These are phyloP conservation scores for Euclidium syriacum DNA, from an alignment of 345 rosid species.

Conservation along the genomic window DNA sequence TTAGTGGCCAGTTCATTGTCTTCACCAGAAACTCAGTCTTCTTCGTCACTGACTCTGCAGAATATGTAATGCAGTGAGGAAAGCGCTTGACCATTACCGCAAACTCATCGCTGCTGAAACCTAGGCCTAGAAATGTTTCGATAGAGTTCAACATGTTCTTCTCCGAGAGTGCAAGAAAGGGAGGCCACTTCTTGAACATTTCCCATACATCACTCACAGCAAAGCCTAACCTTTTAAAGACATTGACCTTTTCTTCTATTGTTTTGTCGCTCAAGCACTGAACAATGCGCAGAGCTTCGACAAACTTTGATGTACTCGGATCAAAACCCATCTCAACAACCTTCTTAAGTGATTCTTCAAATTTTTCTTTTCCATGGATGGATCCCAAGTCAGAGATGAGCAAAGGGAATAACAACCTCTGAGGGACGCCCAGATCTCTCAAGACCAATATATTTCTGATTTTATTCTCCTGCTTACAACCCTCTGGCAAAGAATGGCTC, in stretches of 20 bases:
- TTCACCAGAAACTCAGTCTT: constrained; percentile 28
- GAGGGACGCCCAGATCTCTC: constrained; percentile 24
- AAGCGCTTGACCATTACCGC: background rate
- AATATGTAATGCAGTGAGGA: background rate
- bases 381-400: background rate
- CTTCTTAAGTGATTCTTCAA: constrained; percentile 11
- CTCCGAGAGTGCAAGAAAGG: background rate
- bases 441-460: constrained; percentile 11
- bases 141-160: constrained; percentile 3
- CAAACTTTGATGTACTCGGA: constrained; percentile 9
- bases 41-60: background rate
- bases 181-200: constrained; percentile 27
- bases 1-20: constrained; percentile 28
- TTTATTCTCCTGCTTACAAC: no score
- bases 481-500: no score
- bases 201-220: constrained; percentile 8
- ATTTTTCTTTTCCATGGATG: background rate
- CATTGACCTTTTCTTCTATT: background rate
- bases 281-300: background rate
- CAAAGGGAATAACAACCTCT: background rate
- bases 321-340: constrained; percentile 28
- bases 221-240: constrained; percentile 25
- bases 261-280: background rate
- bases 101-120: constrained; percentile 27
- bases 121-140: constrained; percentile 22